Evolutionary conservation across 2,329 filamentous ascomycete genomes (phyloP).

Genomic region (Trichocomaceae sp.): DNA sequence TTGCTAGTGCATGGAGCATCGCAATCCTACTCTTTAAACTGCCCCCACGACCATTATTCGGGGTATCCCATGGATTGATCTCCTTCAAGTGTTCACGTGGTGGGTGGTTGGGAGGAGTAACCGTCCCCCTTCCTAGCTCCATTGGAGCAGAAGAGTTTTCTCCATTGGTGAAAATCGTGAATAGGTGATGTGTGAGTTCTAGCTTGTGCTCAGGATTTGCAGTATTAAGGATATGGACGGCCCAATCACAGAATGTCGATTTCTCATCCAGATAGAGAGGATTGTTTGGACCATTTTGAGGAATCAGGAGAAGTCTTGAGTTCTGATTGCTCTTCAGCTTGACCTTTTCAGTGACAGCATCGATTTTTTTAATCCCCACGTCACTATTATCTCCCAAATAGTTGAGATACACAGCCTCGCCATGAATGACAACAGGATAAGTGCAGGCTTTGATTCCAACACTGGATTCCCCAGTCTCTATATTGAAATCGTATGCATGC

Average conservation of each 20-base stretch:
- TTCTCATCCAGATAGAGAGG: conserved; percentile 34
- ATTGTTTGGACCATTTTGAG: conserved; percentile 12
- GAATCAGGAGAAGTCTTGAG: conserved; percentile 16
- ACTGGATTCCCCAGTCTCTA: conserved; percentile 45
- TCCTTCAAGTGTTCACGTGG: conserved; percentile 36
- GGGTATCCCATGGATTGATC: conserved; percentile 37
- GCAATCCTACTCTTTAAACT: conserved; percentile 40
- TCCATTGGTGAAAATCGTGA: conserved; percentile 34
- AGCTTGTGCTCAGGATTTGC: conserved; percentile 44
- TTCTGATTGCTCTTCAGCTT: conserved; percentile 34
- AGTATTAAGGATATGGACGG: conserved; percentile 41
- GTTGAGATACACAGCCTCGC: conserved; percentile 30
- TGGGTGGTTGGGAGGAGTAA: conserved; percentile 35
- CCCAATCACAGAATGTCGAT: conserved; percentile 45
- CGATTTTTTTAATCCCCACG: conserved; percentile 28
- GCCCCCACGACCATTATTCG: conserved; percentile 37
- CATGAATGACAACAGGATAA: conserved; percentile 36
- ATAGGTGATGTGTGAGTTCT: conserved; percentile 41
- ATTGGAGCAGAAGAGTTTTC: conserved; percentile 37
- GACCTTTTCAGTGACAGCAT: conserved; percentile 42
- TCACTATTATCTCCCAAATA: conserved; percentile 22
- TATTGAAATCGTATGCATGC: conserved; percentile 47
- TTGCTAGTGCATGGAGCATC: conserved; percentile 45
- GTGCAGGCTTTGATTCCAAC: conserved; percentile 44
- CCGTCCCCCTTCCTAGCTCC: conserved; percentile 35